Evolutionary conservation across 1,284 basidiomycete species (phyloP).

Genomic region (Melampsora allii-populina): DNA sequence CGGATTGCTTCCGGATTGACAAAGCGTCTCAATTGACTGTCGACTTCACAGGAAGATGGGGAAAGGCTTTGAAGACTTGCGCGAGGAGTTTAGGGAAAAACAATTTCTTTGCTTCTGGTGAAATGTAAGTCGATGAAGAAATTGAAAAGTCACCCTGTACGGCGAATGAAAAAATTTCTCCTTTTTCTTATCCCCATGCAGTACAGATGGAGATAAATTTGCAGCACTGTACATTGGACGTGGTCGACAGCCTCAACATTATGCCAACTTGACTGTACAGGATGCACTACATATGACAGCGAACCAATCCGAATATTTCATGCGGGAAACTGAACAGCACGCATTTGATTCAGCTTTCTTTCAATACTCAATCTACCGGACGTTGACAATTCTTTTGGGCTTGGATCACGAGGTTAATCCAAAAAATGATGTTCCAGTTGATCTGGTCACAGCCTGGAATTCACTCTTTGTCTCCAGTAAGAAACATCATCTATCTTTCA

Average conservation of each 20-base stretch:
- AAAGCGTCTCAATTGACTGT: conserved; percentile 46
- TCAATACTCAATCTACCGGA: conserved; percentile 86
- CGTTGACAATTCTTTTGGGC: conserved; percentile 74
- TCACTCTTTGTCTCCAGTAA: conserved; percentile 71
- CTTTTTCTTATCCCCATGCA: background rate
- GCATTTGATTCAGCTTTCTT: conserved; percentile 76
- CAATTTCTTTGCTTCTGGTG: conserved; percentile 46
- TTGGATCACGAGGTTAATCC: conserved; percentile 89
- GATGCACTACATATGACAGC: conserved; percentile 61
- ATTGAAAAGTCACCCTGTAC: background rate
- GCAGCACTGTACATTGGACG: conserved; percentile 81
- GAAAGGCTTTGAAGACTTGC: conserved; percentile 43
- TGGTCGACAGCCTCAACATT: conserved; percentile 70
- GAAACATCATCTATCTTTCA: background rate
- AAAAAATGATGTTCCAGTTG: conserved; percentile 72
- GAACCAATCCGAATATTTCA: conserved; percentile 66
- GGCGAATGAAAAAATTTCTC: background rate
- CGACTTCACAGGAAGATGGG: conserved; percentile 45
- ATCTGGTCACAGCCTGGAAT: conserved; percentile 83
- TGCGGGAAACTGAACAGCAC: conserved; percentile 63
- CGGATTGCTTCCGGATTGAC: conserved; percentile 46
- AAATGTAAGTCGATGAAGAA: conserved; percentile 45
- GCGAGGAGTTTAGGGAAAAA: conserved; percentile 44
- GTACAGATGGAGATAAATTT: conserved; percentile 81
- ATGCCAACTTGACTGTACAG: conserved; percentile 61